A percentile compares a stretch with the other conserved stretches of the same genome.
phyloP scores from a whole-genome alignment of 176 grass and related monocot genomes.

The Avena eriantha region DNA sequence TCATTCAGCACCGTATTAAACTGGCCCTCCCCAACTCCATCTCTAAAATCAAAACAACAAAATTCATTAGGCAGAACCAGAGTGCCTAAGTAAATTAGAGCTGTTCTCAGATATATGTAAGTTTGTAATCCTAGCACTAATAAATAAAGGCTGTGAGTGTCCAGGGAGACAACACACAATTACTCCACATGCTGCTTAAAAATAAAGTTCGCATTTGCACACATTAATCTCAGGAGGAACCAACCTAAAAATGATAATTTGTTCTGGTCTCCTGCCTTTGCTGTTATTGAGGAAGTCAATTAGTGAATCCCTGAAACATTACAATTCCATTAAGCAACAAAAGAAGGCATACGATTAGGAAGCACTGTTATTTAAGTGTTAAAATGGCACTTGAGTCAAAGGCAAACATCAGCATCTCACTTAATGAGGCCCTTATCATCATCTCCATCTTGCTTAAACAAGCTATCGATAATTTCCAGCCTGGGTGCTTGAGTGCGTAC shows the following conservation, averaged over 20 bases:
- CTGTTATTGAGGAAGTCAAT: slow-evolving; percentile 51
- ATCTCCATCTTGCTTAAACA: slow-evolving; percentile 50
- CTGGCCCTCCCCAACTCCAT: slow-evolving; percentile 70
- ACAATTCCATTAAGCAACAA: not conserved
- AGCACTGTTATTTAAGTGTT: not conserved
- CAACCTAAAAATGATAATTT: slow-evolving; percentile 70
- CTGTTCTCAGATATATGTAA: too few relatives aligned
- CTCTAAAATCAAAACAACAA: slow-evolving; percentile 32
- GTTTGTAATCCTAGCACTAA: not conserved
- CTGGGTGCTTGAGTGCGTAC: slow-evolving; percentile 55
- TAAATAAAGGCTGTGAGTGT: not conserved
- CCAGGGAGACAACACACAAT: not conserved
- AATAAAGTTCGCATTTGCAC: not conserved
- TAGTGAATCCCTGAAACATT: slow-evolving; percentile 54
- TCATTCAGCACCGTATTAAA: slow-evolving; percentile 66
- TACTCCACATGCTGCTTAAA: not conserved
- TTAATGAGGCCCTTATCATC: slow-evolving; percentile 57
- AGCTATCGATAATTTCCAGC: slow-evolving; percentile 56
- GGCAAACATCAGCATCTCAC: slow-evolving; percentile 16
- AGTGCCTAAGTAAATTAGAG: slow-evolving; percentile 15
- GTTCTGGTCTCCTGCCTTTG: slow-evolving; percentile 42
- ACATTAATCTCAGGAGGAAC: not conserved
- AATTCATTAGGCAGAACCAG: not conserved
- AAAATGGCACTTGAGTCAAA: slow-evolving; percentile 26
- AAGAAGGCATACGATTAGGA: not conserved